These are phyloP conservation scores for Peronosclerospora sorghi DNA, from an alignment of 352 stramenopile genomes.

Conservation along the genomic window DNA sequence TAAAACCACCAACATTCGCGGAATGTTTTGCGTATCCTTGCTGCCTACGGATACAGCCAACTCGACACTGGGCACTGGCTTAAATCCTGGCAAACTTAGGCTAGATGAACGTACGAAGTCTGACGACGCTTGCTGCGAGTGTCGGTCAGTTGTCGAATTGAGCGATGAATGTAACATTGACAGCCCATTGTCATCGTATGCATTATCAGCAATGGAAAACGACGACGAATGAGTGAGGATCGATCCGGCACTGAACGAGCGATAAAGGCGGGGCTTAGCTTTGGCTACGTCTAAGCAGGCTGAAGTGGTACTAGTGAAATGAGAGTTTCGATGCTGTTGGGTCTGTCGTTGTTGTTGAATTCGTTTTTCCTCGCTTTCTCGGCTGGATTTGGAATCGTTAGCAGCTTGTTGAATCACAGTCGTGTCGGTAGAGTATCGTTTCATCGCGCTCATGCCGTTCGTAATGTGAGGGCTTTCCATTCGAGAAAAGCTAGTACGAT, in stretches of 20 bases:
- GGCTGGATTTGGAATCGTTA: conserved; percentile 31
- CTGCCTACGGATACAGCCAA: conserved; percentile 67
- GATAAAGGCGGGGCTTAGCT: conserved; percentile 22
- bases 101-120: conserved; percentile 33
- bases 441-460: conserved; percentile 37
- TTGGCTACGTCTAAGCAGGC: conserved; percentile 18
- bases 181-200: conserved; percentile 37
- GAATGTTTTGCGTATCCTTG: conserved; percentile 49
- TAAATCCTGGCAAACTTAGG: conserved; percentile 58
- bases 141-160: conserved; percentile 11
- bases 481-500: conserved; percentile 23
- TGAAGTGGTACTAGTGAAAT: conserved; percentile 28
- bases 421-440: conserved; percentile 58
- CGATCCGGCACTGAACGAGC: conserved; percentile 58
- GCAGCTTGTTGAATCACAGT: conserved; percentile 46
- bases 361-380: conserved; percentile 36
- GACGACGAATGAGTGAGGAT: conserved; percentile 36
- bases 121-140: conserved; percentile 1
- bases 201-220: conserved; percentile 11
- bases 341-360: conserved; percentile 16
- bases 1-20: conserved; percentile 69
- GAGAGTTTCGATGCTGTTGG: conserved; percentile 25
- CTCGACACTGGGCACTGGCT: conserved; percentile 48
- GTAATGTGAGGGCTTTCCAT: conserved; percentile 20
- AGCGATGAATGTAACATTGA: conserved; percentile 24